Evolutionary conservation across 495 filamentous ascomycete species (phyloP), one percentile per base, ranked within the genome.

Genomic region (Aspergillus haitiensis): DNA sequence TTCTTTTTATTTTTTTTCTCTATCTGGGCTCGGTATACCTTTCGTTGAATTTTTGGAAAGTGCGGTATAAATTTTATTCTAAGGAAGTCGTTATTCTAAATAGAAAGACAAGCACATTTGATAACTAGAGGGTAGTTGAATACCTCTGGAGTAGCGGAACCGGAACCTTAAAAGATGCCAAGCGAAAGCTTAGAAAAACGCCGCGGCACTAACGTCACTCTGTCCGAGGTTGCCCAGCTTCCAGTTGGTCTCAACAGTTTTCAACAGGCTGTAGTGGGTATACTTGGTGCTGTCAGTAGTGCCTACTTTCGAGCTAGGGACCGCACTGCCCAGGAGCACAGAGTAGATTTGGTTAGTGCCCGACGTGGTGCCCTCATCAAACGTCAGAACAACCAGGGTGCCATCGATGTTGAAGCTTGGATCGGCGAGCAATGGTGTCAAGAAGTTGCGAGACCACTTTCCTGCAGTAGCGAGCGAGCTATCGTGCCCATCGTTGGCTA

Each of bases 401-500:
- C 86, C 79, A 52, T 88, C 74, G 18, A 46, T 16, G 77, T 79
- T 83, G 70, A 90, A 88, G 63, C 85, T 82, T 35, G 75, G 58
- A 73, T 88, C 79, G 15, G 75, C 65, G 18, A 90, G 75, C 31
- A 90, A 81, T 1, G 85, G 82, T 35, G 78, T 70, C 0, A 91
- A 61, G 73, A 88, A 89, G 31, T 54, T 64, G 13, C 75, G 74
- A 1, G 81, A 72, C 82, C 83, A 90, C 4, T 61, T 55, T 2
- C 80, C 81, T 5, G 84, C 82, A 47, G 80, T 73, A 35, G 79
- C 81, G 56, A 89, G 76, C 66, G 77, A 74, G 51, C 80, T 83
- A 68, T 91, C 86, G 65, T 91, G 87, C 31, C 81, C 88, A 64
- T 87, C 85, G 60, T 86, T 83, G 63, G 83, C 76, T 86, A 89